Percentiles rank a stretch among this genome's conserved stretches.
Evolutionary conservation across 768 basidiomycete genomes (phyloP).

Genomic region (Peribolospora kevripleyi): DNA sequence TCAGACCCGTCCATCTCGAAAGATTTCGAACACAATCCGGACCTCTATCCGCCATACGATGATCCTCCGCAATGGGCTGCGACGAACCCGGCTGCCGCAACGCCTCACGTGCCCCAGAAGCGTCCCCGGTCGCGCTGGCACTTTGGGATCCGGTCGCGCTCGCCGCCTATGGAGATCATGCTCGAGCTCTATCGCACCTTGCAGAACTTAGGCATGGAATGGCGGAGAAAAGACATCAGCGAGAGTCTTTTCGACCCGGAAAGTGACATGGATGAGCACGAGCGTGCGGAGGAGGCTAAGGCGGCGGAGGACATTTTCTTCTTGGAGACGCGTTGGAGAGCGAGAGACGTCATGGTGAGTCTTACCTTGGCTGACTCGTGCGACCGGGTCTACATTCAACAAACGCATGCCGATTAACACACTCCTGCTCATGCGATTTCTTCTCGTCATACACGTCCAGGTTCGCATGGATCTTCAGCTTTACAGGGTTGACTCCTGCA

Average conservation of each 20-base stretch:
- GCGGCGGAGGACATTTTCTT: conserved; percentile 43
- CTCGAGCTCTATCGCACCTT: conserved; percentile 88
- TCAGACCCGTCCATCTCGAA: neutral
- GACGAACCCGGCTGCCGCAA: conserved; percentile 9
- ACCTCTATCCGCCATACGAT: conserved; percentile 3
- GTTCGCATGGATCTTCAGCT: conserved; percentile 92
- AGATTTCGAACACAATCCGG: conserved; percentile 2
- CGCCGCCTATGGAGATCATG: conserved; percentile 88
- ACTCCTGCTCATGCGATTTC: conserved; percentile 1
- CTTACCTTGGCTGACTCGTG: neutral
- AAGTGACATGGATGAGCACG: conserved; percentile 39
- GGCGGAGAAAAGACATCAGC: conserved; percentile 55
- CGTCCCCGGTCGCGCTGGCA: conserved; percentile 76
- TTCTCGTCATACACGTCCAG: conserved; percentile 21
- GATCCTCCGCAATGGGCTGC: neutral
- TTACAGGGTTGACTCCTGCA: conserved; percentile 77
- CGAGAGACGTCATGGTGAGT: conserved; percentile 75
- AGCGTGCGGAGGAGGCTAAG: conserved; percentile 28
- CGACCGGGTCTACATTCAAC: neutral
- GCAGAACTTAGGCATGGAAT: conserved; percentile 78
- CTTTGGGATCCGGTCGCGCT: conserved; percentile 79
- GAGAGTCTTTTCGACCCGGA: conserved; percentile 33
- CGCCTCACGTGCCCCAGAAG: conserved; percentile 35
- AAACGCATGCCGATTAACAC: neutral
- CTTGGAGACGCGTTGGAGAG: conserved; percentile 73